A percentile compares a stretch with the other conserved stretches of the same genome.
These are phyloP conservation scores for Monilinia aucupariae DNA, from an alignment of 2,329 filamentous ascomycete genomes.

Conservation along the genomic window DNA sequence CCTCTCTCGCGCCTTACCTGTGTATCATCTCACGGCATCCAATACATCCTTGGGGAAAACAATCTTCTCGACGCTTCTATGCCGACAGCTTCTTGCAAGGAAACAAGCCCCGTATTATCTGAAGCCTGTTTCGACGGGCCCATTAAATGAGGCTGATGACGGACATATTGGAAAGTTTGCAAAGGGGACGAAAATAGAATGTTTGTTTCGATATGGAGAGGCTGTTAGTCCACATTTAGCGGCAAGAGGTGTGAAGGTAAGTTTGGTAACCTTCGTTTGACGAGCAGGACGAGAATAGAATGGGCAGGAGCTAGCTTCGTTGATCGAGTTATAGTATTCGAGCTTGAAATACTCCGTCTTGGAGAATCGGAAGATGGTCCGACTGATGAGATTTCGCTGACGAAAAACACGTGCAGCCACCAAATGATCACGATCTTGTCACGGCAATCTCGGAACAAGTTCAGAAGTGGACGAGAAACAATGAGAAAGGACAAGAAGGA, in stretches of 20 bases:
- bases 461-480: not conserved
- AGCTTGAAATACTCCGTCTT: not conserved
- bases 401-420: constrained; percentile 22
- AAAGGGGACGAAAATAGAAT: constrained; percentile 49
- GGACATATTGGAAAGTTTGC: constrained; percentile 54
- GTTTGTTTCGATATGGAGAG: constrained; percentile 65
- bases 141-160: constrained; percentile 63
- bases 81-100: constrained; percentile 5
- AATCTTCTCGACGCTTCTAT: constrained; percentile 15
- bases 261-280: constrained; percentile 1
- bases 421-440: constrained; percentile 15
- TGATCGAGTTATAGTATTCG: not conserved
- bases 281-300: too few relatives aligned
- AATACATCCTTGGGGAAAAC: constrained; percentile 16
- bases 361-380: not conserved
- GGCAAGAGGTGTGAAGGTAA: constrained; percentile 38
- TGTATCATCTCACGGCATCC: constrained; percentile 12
- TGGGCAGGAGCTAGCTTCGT: not conserved
- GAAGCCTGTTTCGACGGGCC: constrained; percentile 78
- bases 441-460: constrained; percentile 11
- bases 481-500: constrained; percentile 34
- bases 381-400: constrained; percentile 33
- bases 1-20: constrained; percentile 3
- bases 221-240: constrained; percentile 76
- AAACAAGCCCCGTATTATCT: constrained; percentile 46